phyloP scores from a whole-genome alignment of 371 early-diverging fungal genomes.

The Lichtheimia ramosa region DNA sequence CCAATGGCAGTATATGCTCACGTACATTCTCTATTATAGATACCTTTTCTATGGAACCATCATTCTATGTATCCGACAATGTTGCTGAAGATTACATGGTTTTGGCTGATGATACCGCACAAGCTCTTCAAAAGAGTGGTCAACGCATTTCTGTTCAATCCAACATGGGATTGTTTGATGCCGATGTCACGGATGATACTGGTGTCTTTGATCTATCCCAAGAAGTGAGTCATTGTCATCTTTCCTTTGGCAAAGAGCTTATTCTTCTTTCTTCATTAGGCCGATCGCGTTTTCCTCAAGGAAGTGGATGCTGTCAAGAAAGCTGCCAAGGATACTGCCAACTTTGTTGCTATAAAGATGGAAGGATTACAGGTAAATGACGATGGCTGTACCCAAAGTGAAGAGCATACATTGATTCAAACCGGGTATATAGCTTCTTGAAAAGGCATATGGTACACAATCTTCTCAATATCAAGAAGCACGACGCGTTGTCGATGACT shows the following conservation, averaged over 20 bases:
- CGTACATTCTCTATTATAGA: slow-evolving; percentile 1
- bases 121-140: slow-evolving; percentile 13
- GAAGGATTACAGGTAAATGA: slow-evolving; percentile 4
- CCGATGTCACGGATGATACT: slow-evolving; percentile 5
- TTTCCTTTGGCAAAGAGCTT: neutral
- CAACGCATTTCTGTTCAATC: slow-evolving; percentile 1
- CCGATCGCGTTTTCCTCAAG: neutral
- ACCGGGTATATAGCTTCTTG: slow-evolving; percentile 8
- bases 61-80: slow-evolving; percentile 38
- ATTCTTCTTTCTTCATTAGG: neutral
- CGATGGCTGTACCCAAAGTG: slow-evolving; percentile 16
- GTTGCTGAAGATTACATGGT: slow-evolving; percentile 25
- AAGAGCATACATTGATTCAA: neutral
- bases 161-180: slow-evolving; percentile 6
- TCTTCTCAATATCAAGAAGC: slow-evolving; percentile 39
- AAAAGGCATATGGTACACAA: slow-evolving; percentile 28
- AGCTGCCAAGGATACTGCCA: neutral
- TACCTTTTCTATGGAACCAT: slow-evolving; percentile 23
- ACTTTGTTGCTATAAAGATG: neutral
- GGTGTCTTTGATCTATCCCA: slow-evolving; percentile 2
- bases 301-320: slow-evolving; percentile 5
- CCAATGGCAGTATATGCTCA: too few species aligned
- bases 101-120: slow-evolving; percentile 24
- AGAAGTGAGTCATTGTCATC: neutral
- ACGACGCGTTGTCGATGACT: slow-evolving; percentile 20